phyloP scores from a whole-genome alignment of 1,284 basidiomycete species.

The Malassezia brasiliensis region DNA sequence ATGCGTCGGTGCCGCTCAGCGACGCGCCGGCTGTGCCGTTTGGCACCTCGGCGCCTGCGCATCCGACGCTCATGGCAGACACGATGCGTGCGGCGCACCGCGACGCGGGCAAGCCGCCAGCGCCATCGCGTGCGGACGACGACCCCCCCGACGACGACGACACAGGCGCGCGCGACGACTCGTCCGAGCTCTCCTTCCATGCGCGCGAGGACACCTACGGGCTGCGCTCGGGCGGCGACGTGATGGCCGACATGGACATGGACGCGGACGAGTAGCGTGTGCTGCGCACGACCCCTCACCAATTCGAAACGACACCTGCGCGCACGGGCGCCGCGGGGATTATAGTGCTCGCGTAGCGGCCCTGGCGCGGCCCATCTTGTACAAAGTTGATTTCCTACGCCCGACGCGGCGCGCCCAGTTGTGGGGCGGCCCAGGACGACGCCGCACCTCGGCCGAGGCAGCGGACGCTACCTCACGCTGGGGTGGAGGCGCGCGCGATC shows the following conservation, averaged over 20 bases:
- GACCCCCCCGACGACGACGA: slow-evolving; percentile 39
- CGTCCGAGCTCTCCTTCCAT: slow-evolving; percentile 38
- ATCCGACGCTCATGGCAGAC: background rate
- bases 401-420: background rate
- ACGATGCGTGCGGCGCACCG: background rate
- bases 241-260: slow-evolving; percentile 47
- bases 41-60: slow-evolving; percentile 12
- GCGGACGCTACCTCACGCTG: background rate
- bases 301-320: no score
- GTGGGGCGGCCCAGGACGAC: background rate
- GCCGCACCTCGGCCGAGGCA: background rate
- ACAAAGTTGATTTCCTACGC: background rate
- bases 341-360: background rate
- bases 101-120: background rate
- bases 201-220: slow-evolving; percentile 46
- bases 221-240: slow-evolving; percentile 34
- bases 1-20: slow-evolving; percentile 18
- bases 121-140: background rate
- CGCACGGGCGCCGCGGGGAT: background rate
- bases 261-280: slow-evolving; percentile 27
- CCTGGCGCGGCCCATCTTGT: background rate
- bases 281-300: background rate
- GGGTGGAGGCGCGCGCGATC: no score
- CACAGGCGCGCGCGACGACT: slow-evolving; percentile 20
- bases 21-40: background rate